Percentiles rank a stretch among this genome's conserved stretches.
Conservation (phyloP, 208 protist species). For the Leishmania lainsoni region DNA sequence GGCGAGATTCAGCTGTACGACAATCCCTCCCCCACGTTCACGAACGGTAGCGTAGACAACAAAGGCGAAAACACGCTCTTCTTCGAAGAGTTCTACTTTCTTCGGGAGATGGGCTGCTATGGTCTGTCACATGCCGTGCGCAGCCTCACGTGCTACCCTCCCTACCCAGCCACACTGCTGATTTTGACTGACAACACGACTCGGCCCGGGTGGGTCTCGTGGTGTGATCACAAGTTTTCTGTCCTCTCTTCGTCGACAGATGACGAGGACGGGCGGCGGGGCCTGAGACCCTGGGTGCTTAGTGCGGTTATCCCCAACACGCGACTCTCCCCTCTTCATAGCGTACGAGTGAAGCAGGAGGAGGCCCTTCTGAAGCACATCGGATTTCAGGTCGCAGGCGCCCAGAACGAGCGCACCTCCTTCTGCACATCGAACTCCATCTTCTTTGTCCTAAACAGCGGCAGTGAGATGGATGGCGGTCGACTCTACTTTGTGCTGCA, state of each 20-base stretch:
- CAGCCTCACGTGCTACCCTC: slow-evolving; percentile 28
- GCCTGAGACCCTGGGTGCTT: slow-evolving; percentile 74
- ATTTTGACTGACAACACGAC: slow-evolving; percentile 69
- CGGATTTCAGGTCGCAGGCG: slow-evolving; percentile 61
- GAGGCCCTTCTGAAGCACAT: slow-evolving; percentile 45
- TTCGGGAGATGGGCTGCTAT: slow-evolving; percentile 44
- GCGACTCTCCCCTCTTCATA: slow-evolving; percentile 36
- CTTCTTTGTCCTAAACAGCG: slow-evolving; percentile 65
- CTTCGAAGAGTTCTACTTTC: slow-evolving; percentile 39
- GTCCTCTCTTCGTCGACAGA: slow-evolving; percentile 29
- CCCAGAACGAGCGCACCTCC: slow-evolving; percentile 23
- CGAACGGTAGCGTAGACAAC: slow-evolving; percentile 1
- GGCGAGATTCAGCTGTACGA: slow-evolving; percentile 31
- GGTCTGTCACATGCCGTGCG: slow-evolving; percentile 44
- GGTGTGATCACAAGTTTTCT: slow-evolving; percentile 56
- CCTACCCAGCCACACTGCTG: slow-evolving; percentile 51
- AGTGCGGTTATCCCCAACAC: slow-evolving; percentile 62
- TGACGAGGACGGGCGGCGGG: slow-evolving; percentile 36
- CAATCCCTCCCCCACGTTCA: slow-evolving; percentile 21
- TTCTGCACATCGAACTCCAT: slow-evolving; percentile 49
- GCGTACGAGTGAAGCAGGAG: slow-evolving; percentile 40
- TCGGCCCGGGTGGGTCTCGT: slow-evolving; percentile 55
- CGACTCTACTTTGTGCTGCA: slow-evolving; percentile 76
- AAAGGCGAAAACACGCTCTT: slow-evolving; percentile 1
- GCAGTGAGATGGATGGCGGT: slow-evolving; percentile 61